phyloP scores from a whole-genome alignment of 495 filamentous ascomycete genomes.

The Penicillium manginii region DNA sequence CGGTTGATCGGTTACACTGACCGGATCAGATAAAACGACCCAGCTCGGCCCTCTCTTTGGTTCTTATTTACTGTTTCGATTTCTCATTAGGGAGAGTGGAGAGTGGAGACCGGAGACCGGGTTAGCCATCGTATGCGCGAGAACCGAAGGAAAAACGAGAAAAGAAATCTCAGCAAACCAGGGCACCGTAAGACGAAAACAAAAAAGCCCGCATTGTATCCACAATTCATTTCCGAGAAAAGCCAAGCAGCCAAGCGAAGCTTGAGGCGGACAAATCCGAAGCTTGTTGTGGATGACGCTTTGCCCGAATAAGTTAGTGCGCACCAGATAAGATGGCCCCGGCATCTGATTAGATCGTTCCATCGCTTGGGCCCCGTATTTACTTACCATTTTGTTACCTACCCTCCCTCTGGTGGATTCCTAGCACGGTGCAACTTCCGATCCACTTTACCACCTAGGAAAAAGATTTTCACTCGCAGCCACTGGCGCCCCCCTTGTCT shows the following conservation, averaged over 20 bases:
- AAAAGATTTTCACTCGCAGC: slow-evolving; percentile 12
- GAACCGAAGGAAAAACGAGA: background rate
- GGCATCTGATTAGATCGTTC: slow-evolving; percentile 22
- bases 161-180: background rate
- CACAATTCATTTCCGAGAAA: slow-evolving; percentile 15
- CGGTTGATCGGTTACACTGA: background rate
- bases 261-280: slow-evolving; percentile 11
- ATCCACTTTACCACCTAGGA: background rate
- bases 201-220: slow-evolving; percentile 3
- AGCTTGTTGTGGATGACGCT: slow-evolving; percentile 2
- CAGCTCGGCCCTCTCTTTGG: background rate
- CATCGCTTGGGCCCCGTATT: slow-evolving; percentile 8
- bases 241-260: slow-evolving; percentile 16
- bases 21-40: slow-evolving; percentile 7
- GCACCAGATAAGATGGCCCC: slow-evolving; percentile 5
- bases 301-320: background rate
- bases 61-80: background rate
- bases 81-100: background rate
- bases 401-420: slow-evolving; percentile 4
- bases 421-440: background rate
- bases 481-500: slow-evolving; percentile 4
- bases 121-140: slow-evolving; percentile 1
- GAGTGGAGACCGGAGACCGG: background rate
- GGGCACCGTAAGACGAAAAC: background rate
- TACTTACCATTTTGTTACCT: too few species aligned